phyloP scores from a whole-genome alignment of 805 yeast species.

The Wickerhamiella allomyrinae region DNA sequence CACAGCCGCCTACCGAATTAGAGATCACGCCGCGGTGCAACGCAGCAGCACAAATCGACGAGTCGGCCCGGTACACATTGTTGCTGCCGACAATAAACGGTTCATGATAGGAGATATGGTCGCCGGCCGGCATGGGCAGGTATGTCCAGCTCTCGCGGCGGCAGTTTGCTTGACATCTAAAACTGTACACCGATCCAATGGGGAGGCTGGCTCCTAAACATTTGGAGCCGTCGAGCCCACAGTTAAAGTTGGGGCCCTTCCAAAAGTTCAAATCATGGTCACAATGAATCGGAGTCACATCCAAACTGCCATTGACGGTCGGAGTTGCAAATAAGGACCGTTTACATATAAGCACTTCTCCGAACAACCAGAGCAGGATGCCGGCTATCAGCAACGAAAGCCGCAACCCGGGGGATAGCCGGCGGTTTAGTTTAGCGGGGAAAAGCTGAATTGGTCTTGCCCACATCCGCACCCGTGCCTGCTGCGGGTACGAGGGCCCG shows the following conservation, averaged over 20 bases:
- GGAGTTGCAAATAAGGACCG: slow-evolving; percentile 17
- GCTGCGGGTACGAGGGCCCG: slow-evolving; percentile 4
- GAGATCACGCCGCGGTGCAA: slow-evolving; percentile 72
- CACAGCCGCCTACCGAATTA: slow-evolving; percentile 67
- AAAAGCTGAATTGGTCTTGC: slow-evolving; percentile 4
- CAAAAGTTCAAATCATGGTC: slow-evolving; percentile 31
- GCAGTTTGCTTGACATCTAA: slow-evolving; percentile 83
- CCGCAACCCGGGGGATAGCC: slow-evolving; percentile 9
- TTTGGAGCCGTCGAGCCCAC: slow-evolving; percentile 56
- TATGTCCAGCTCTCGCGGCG: slow-evolving; percentile 64
- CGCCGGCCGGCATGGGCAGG: slow-evolving; percentile 62
- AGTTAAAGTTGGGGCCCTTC: slow-evolving; percentile 60
- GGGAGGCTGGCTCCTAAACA: slow-evolving; percentile 33
- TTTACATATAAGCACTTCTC: slow-evolving; percentile 11
- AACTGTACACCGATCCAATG: slow-evolving; percentile 32
- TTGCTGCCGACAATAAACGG: slow-evolving; percentile 66
- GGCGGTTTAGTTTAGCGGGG: slow-evolving; percentile 8
- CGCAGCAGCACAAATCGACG: slow-evolving; percentile 82
- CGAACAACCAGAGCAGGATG: slow-evolving; percentile 14
- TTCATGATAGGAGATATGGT: slow-evolving; percentile 47
- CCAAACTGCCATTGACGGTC: slow-evolving; percentile 9
- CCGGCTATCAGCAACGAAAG: slow-evolving; percentile 3
- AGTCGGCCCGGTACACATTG: slow-evolving; percentile 59
- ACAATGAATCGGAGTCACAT: background rate
- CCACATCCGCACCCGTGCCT: slow-evolving; percentile 10